phyloP scores from a whole-genome alignment of 2,329 filamentous ascomycete species.

The Alternaria gaisen region DNA sequence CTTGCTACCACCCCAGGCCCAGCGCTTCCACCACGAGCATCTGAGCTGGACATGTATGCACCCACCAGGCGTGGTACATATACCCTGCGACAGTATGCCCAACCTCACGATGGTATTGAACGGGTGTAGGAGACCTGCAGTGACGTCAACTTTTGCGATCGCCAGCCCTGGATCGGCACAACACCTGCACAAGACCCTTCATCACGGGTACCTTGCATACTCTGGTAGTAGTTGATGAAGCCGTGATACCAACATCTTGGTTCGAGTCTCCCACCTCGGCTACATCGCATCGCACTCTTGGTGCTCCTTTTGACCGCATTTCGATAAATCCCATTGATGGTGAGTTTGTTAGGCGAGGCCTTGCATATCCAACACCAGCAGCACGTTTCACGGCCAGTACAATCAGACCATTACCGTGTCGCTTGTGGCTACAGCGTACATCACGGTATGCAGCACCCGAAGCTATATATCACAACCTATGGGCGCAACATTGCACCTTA shows the following conservation, averaged over 20 bases:
- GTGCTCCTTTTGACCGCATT: not conserved
- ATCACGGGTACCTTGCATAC: conserved; percentile 6
- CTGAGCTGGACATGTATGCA: not conserved
- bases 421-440: conserved; percentile 1
- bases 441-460: not conserved
- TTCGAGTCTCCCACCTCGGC: not conserved
- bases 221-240: conserved; percentile 2
- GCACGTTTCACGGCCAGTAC: conserved; percentile 8
- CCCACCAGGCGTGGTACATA: not conserved
- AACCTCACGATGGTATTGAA: not conserved
- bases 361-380: conserved; percentile 2
- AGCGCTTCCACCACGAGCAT: not conserved
- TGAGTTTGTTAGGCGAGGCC: not conserved
- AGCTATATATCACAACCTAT: conserved; percentile 7
- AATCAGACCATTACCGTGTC: not conserved
- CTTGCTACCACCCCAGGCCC: not conserved
- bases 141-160: conserved; percentile 9
- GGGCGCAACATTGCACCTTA: not conserved
- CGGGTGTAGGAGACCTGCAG: not conserved
- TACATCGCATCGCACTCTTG: not conserved
- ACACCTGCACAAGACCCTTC: conserved; percentile 3
- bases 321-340: not conserved
- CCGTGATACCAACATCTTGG: not conserved
- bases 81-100: not conserved
- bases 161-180: not conserved